These are phyloP conservation scores for Thymus mandschuricus DNA, from an alignment of 257 asterid genomes.

Conservation along the genomic window DNA sequence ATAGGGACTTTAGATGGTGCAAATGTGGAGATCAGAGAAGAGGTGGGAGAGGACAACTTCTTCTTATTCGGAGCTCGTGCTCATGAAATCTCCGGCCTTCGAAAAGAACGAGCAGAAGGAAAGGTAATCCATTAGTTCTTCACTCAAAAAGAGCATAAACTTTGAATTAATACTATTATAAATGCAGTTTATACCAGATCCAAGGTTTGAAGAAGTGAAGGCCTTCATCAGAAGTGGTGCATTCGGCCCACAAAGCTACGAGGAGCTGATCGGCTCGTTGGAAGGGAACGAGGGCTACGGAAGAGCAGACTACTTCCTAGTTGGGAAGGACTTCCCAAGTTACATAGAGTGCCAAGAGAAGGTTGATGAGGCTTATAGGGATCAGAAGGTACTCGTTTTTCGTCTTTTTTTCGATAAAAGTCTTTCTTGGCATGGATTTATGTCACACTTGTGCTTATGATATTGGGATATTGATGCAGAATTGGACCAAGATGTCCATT, in stretches of 20 bases:
- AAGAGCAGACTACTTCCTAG: slow-evolving; percentile 72
- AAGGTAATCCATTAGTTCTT: slow-evolving; percentile 40
- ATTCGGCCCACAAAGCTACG: slow-evolving; percentile 52
- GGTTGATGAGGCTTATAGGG: slow-evolving; percentile 64
- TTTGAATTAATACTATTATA: neutral
- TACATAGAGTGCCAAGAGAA: slow-evolving; percentile 67
- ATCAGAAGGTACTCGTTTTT: slow-evolving; percentile 48
- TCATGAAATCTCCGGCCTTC: slow-evolving; percentile 56
- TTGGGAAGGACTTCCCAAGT: slow-evolving; percentile 69
- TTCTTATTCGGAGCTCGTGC: slow-evolving; percentile 65
- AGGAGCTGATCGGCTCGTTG: slow-evolving; percentile 63
- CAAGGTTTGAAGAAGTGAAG: slow-evolving; percentile 70
- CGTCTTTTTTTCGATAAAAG: neutral
- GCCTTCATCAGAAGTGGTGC: slow-evolving; percentile 51
- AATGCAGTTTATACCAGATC: slow-evolving; percentile 58
- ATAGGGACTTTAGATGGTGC: slow-evolving; percentile 75
- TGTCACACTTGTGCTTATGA: slow-evolving; percentile 1
- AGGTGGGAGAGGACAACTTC: slow-evolving; percentile 64
- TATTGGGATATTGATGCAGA: slow-evolving; percentile 37
- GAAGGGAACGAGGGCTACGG: slow-evolving; percentile 77
- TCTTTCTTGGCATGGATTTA: no score
- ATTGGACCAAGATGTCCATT: slow-evolving; percentile 73
- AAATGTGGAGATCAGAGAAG: slow-evolving; percentile 66
- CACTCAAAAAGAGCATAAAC: neutral
- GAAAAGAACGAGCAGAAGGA: slow-evolving; percentile 64